Base-by-base conservation (phyloP, 2,329 filamentous ascomycete species). In the Rasamsonia emersonii region DNA sequence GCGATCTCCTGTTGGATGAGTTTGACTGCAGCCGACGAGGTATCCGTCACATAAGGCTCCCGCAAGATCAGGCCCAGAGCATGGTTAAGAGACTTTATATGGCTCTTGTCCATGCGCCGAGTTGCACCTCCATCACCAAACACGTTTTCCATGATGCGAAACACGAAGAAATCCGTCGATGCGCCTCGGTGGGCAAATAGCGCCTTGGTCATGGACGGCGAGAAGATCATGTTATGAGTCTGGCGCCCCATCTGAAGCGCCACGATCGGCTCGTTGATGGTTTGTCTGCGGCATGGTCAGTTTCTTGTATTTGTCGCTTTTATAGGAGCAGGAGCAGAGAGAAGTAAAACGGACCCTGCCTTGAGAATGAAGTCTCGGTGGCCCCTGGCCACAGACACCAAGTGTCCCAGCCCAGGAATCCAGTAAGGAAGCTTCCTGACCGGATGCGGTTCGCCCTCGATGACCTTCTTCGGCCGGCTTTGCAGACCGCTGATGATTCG, bases 391-490 rank as follows among this genome's bases (percentile, higher is more conserved):
- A 75, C 68, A 13, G 53, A 54, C 24, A 68, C 43, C 5, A 66
- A 59, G 56, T 79, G 71, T 23, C 73, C 71, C 6, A 78, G 20
- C 31, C 69, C 60, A 2, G 75, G 75, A 5, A 79, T 50, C 70
- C 72, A 79, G 51, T 79, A 79, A 17, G 73, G 71, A 14, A 69
- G 42, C 35, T 62, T 51, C 49, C 67, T 67, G 38, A 71, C 62
- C 33, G 53, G 54, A 41, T 49, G 49, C 24, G 50, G 32, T 20
- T 47, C 40, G n/a, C 45, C 44, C n/a, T 44, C 28, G 27, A 42
- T 39, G 19, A 32, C 34, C 13, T 30, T 36, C 30, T 39, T 43
- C 17, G 45, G 45, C n/a, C 41, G 40, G 31, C 52, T 56, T 24
- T 48, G 51, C 9, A 64, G 19, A 8, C 54, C 61, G 4, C 53